Conservation (phyloP, 2,329 filamentous ascomycete genomes). For the Chaetomiaceae sp. region DNA sequence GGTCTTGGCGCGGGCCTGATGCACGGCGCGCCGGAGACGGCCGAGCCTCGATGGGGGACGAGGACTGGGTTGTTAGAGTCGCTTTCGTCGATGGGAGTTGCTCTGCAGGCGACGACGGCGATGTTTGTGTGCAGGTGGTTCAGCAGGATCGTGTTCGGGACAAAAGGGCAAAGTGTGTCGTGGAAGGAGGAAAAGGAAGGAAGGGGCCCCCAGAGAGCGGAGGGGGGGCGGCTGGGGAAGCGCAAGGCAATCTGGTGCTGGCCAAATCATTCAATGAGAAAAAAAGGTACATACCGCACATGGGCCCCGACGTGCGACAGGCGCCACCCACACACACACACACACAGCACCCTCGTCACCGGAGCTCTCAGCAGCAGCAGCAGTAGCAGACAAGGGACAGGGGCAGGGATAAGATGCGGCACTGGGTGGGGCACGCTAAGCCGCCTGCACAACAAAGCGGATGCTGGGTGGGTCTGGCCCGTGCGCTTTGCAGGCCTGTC, state of each 20-base stretch:
- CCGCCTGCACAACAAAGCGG: conserved; percentile 12
- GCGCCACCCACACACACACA: conserved; percentile 6
- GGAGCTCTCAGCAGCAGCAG: conserved; percentile 10
- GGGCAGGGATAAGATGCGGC: conserved; percentile 15
- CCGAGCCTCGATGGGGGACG: neutral
- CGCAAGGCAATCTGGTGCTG: conserved; percentile 14
- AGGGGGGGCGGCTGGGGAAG: conserved; percentile 17
- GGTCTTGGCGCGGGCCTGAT: conserved; percentile 16
- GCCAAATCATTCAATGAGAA: conserved; percentile 13
- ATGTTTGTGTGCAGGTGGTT: conserved; percentile 2
- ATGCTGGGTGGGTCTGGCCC: conserved; percentile 10
- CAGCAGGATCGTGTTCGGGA: neutral
- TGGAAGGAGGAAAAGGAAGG: conserved; percentile 3
- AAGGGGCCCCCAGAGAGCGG: conserved; percentile 10
- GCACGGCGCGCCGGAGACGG: conserved; percentile 10
- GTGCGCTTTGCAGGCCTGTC: conserved; percentile 14
- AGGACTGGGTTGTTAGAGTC: neutral
- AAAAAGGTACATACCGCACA: conserved; percentile 22
- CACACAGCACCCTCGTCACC: conserved; percentile 11
- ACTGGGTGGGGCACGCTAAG: conserved; percentile 7
- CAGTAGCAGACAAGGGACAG: neutral
- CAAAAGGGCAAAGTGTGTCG: conserved; percentile 3
- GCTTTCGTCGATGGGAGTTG: neutral
- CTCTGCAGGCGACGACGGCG: too few relatives aligned
- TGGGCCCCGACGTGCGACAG: conserved; percentile 13